Evolutionary conservation across 768 basidiomycete genomes (phyloP), one percentile per base, ranked within the genome.

Genomic region (Tricholoma sp.): DNA sequence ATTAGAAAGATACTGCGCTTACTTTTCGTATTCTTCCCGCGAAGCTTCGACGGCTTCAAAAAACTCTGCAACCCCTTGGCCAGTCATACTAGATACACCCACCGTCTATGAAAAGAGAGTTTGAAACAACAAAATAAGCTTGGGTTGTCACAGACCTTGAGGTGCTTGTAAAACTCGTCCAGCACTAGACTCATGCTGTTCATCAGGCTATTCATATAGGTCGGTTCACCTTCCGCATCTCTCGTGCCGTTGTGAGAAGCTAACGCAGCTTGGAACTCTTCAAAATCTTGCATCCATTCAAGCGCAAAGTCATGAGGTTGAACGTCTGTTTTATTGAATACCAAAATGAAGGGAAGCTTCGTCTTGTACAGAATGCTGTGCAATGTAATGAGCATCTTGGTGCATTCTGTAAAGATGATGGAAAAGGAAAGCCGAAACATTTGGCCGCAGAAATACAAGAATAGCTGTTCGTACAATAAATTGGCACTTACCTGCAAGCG

Each of bases 201-300:
- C 96, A 98, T 99, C 60, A 99, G 75, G 67, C 93, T 95, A 68
- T 92, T 95, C 94, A 98, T 97, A 70, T 98, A 98, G 39, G 90
- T 94, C 49, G 92, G 91, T 66, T 96, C 97, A 51, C 91, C 94
- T 59, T 94, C 88, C 4, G 85, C 78, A 68, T 91, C 87, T 53
- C 80, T 78, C 24, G 81, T 80, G 10, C 84, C 83, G 51, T 77
- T 74, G 64, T 90, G 86, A 1, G 85, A 76, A 3, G 88, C 83
- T 53, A 99, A 73, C 1, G 95, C 96, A 3, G 78, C 80, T 68
- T 98, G 97, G 72, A 98, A 99, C 24, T 83, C 83, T 70, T 99
- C 96, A 65, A 98, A 99, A 68, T 99, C 97, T 47, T 83, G 79
- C 96, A 98, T 98, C 97, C 97, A 99, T 59, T 95, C 93, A 29